These are phyloP conservation scores for Calophaca sinica DNA, from an alignment of 306 rosid genomes.

Conservation along the genomic window DNA sequence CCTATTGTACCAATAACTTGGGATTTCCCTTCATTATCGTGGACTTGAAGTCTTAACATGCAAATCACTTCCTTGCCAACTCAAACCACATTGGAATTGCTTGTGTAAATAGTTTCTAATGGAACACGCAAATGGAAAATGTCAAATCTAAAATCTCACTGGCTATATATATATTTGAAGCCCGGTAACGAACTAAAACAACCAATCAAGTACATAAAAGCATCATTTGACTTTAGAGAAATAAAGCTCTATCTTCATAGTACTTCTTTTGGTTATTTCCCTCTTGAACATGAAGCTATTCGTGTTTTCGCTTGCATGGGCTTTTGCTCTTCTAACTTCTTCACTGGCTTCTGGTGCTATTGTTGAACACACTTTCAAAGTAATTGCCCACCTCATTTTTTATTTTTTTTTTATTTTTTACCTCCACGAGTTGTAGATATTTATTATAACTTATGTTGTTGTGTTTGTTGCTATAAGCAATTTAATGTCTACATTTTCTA, in stretches of 20 bases:
- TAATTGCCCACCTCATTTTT: background rate
- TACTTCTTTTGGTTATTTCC: conserved; percentile 1
- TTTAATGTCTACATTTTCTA: background rate
- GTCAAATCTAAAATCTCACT: background rate
- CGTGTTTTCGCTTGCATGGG: background rate
- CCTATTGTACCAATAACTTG: background rate
- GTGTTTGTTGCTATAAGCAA: background rate
- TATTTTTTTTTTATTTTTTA: background rate
- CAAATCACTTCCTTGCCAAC: background rate
- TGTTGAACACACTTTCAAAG: conserved; percentile 32
- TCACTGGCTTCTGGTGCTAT: conserved; percentile 30
- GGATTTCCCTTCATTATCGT: background rate
- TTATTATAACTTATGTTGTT: background rate
- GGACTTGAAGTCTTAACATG: background rate
- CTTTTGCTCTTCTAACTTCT: conserved; percentile 22
- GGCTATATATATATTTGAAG: conserved; percentile 23
- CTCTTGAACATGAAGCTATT: conserved; percentile 21
- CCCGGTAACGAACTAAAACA: background rate
- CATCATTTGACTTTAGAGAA: background rate
- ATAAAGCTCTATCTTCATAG: background rate
- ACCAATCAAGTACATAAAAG: background rate
- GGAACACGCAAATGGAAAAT: conserved; percentile 26
- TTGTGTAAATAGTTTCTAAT: background rate
- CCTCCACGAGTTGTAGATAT: background rate
- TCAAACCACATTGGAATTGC: conserved; percentile 20